Conservation (phyloP, 306 rosid genomes). For the Morella rubra region DNA sequence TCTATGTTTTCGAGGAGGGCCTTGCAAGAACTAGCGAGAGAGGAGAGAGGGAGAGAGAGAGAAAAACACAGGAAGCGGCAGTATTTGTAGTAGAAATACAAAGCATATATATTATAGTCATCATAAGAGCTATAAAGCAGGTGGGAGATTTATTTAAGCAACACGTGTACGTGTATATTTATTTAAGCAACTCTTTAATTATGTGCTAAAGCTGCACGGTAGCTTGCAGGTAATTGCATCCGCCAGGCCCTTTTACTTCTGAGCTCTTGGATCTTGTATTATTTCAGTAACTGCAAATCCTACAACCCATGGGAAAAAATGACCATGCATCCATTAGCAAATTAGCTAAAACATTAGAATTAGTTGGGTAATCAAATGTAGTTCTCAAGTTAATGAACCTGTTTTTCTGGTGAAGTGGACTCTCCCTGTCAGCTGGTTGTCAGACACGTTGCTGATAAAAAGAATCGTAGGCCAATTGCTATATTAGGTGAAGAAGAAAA, state of each 20-base stretch:
- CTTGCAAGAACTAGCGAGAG: neutral
- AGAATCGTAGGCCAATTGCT: neutral
- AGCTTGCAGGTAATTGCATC: neutral
- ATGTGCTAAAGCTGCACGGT: neutral
- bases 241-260: neutral
- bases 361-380: too few species aligned
- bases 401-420: neutral
- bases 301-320: neutral
- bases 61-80: too few species aligned
- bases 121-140: neutral
- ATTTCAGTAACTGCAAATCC: conserved; percentile 17
- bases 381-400: neutral
- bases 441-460: conserved; percentile 11
- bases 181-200: too few species aligned
- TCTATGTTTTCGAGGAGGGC: too few species aligned
- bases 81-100: neutral
- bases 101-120: neutral
- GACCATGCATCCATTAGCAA: neutral
- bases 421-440: conserved; percentile 15
- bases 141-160: neutral
- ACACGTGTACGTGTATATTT: neutral
- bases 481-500: neutral
- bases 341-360: neutral
- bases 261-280: conserved; percentile 29
- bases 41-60: too few species aligned